phyloP scores from a whole-genome alignment of 257 asterid genomes.

The Schizonepeta tenuifolia region DNA sequence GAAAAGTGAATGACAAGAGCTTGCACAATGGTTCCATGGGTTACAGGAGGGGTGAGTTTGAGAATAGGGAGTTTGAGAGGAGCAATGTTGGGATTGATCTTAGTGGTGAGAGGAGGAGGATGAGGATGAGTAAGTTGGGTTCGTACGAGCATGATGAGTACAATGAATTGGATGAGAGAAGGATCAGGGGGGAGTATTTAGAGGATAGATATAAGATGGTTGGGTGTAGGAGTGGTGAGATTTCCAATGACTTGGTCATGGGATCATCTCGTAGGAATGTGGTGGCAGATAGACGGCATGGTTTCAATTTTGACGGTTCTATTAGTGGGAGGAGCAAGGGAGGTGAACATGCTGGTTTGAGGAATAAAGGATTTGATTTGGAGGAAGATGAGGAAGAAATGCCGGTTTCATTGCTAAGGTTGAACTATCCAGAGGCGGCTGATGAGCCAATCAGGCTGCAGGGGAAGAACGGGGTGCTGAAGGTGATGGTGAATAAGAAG shows the following conservation, averaged over 20 bases:
- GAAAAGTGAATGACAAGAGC: conserved; percentile 51
- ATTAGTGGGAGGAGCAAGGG: conserved; percentile 57
- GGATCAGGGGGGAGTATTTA: conserved; percentile 53
- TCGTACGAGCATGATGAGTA: conserved; percentile 60
- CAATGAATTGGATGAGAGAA: conserved; percentile 55
- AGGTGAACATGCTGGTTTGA: conserved; percentile 39
- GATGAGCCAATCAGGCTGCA: conserved; percentile 77
- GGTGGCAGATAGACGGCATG: conserved; percentile 52
- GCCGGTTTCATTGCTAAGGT: conserved; percentile 62
- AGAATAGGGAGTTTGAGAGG: conserved; percentile 44
- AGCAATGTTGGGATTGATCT: conserved; percentile 48
- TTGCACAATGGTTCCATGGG: conserved; percentile 50
- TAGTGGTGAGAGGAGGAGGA: conserved; percentile 59
- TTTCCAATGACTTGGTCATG: conserved; percentile 46
- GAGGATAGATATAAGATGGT: conserved; percentile 51
- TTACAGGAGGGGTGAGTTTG: conserved; percentile 47
- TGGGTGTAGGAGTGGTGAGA: conserved; percentile 50
- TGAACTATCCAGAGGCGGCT: conserved; percentile 54
- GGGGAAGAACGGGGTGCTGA: conserved; percentile 92
- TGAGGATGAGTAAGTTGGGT: conserved; percentile 20
- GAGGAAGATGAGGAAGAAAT: conserved; percentile 62
- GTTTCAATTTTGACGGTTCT: conserved; percentile 50
- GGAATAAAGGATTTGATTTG: conserved; percentile 39
- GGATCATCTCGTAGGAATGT: conserved; percentile 54
- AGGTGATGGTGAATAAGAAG: conserved; percentile 92